Evolutionary conservation across 1,139 yeast genomes (phyloP).

Genomic region (Suhomyces bolitotheri): DNA sequence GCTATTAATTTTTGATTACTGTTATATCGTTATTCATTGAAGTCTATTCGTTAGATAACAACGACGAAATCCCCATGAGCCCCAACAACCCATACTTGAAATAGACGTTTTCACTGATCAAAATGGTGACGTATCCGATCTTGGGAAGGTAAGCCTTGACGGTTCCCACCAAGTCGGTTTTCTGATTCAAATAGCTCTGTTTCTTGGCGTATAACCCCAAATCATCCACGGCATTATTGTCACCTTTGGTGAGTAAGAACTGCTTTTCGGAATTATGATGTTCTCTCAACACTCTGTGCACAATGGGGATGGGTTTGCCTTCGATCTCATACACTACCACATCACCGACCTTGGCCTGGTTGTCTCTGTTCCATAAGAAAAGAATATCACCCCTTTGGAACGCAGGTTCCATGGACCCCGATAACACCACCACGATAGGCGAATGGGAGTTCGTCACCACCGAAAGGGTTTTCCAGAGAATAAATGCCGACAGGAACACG

Average conservation of each 20-base stretch:
- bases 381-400: constrained; percentile 96
- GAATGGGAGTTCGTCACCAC: constrained; percentile 81
- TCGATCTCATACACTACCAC: constrained; percentile 90
- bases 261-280: constrained; percentile 65
- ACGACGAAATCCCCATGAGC: constrained; percentile 58
- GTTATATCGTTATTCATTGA: constrained; percentile 2
- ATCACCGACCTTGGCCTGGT: constrained; percentile 78
- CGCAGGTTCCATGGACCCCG: constrained; percentile 99
- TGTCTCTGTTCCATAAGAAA: constrained; percentile 84
- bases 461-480: constrained; percentile 86
- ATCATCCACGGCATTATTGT: constrained; percentile 91
- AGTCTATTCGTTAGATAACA: constrained; percentile 47
- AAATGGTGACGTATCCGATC: constrained; percentile 87
- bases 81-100: constrained; percentile 73
- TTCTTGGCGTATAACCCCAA: constrained; percentile 77
- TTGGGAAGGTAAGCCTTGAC: constrained; percentile 92
- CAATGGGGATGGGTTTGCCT: constrained; percentile 86
- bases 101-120: constrained; percentile 85
- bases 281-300: constrained; percentile 88
- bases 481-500: constrained; percentile 84
- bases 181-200: constrained; percentile 74
- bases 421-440: constrained; percentile 93
- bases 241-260: constrained; percentile 88
- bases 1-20: not conserved
- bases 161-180: constrained; percentile 79